A percentile compares a stretch with the other conserved stretches of the same genome.
Evolutionary conservation across 1,139 yeast species (phyloP).

Genomic region (Yamadazyma sp.): DNA sequence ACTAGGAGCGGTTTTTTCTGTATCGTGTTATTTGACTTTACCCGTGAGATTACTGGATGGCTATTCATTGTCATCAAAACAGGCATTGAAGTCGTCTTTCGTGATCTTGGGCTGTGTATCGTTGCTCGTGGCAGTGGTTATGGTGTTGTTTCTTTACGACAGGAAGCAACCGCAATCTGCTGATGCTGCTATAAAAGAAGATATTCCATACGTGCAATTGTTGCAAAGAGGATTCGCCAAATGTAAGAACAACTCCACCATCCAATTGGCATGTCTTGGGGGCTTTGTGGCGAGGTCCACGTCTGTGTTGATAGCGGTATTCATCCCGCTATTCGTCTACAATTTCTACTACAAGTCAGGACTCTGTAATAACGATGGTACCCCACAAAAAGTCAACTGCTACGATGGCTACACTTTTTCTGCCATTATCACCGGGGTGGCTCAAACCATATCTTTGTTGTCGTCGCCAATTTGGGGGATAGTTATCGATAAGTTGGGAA

Average conservation of each 20-base stretch:
- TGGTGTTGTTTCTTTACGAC: constrained; percentile 48
- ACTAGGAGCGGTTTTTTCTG: constrained; percentile 65
- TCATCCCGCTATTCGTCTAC: constrained; percentile 64
- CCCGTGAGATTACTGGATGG: constrained; percentile 40
- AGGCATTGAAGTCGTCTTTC: constrained; percentile 50
- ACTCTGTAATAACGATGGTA: constrained; percentile 38
- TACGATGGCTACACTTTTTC: constrained; percentile 64
- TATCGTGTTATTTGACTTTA: constrained; percentile 46
- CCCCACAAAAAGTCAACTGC: constrained; percentile 43
- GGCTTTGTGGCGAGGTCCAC: constrained; percentile 66
- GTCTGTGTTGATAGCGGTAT: constrained; percentile 59
- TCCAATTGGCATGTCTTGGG: constrained; percentile 58
- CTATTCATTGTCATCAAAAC: constrained; percentile 27
- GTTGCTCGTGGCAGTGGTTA: constrained; percentile 32
- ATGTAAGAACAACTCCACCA: constrained; percentile 29
- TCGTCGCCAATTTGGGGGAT: constrained; percentile 67
- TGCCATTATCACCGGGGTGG: constrained; percentile 67
- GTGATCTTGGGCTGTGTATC: constrained; percentile 47
- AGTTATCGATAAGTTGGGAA: constrained; percentile 51
- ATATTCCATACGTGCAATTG: constrained; percentile 27
- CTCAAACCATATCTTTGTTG: constrained; percentile 55
- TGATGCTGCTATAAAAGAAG: background rate
- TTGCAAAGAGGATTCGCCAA: constrained; percentile 45
- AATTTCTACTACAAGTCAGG: constrained; percentile 53
- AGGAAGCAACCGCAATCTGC: background rate